Evolutionary conservation across 768 basidiomycete species (phyloP).

Genomic region (Leccinellum luteum): DNA sequence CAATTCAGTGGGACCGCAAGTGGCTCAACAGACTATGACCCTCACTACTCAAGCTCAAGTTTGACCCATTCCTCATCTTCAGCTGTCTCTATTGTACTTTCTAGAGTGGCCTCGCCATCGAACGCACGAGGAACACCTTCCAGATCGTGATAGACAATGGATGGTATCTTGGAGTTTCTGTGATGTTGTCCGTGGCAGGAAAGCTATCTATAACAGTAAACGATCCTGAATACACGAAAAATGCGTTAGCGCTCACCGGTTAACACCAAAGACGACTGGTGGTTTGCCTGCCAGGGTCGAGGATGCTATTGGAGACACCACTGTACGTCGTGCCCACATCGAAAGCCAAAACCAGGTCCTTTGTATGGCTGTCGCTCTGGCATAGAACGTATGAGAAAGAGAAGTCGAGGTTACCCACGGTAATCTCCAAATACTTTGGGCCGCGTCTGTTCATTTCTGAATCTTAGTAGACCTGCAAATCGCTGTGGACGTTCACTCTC

Average conservation of each 20-base stretch:
- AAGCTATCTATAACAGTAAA: slow-evolving; percentile 35
- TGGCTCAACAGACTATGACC: too few species aligned
- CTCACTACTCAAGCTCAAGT: slow-evolving; percentile 35
- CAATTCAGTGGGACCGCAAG: slow-evolving; percentile 15
- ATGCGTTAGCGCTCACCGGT: slow-evolving; percentile 18
- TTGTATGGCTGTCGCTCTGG: too few species aligned
- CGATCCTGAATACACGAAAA: not conserved
- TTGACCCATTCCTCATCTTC: slow-evolving; percentile 36
- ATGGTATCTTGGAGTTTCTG: slow-evolving; percentile 49
- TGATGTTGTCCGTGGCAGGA: slow-evolving; percentile 45
- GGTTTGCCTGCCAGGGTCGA: slow-evolving; percentile 31
- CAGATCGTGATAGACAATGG: slow-evolving; percentile 45
- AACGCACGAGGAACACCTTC: slow-evolving; percentile 39
- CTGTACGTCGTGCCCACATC: too few species aligned
- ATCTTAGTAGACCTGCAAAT: slow-evolving; percentile 58
- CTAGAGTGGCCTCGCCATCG: slow-evolving; percentile 45
- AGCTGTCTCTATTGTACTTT: slow-evolving; percentile 37
- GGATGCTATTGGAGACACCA: slow-evolving; percentile 43
- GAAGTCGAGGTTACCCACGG: too few species aligned
- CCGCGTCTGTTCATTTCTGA: not conserved
- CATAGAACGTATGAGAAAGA: too few species aligned
- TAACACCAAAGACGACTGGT: slow-evolving; percentile 20
- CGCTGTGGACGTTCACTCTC: slow-evolving; percentile 56
- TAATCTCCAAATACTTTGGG: too few species aligned
- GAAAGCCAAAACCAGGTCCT: too few species aligned